phyloP scores from a whole-genome alignment of 2,329 filamentous ascomycete genomes.

The Zymoseptoria tritici region DNA sequence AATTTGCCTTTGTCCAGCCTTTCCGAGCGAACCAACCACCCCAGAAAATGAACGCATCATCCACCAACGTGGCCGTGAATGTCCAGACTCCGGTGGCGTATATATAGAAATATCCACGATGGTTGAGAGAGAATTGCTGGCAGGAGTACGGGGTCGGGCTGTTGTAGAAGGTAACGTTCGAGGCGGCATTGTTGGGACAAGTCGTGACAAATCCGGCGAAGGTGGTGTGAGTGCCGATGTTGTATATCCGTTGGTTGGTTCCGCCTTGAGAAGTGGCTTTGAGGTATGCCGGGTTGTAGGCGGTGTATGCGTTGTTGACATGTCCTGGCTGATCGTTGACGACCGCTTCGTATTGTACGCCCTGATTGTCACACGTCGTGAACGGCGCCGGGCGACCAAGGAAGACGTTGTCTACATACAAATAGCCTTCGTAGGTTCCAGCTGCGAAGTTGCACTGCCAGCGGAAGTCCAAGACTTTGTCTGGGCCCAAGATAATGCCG shows the following conservation, averaged over 20 bases:
- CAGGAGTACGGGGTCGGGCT: slow-evolving; percentile 2
- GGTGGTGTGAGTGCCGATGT: neutral
- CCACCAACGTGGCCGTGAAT: slow-evolving; percentile 1
- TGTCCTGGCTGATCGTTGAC: slow-evolving; percentile 6
- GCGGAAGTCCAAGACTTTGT: neutral
- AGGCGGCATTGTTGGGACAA: neutral
- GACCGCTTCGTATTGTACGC: slow-evolving; percentile 9
- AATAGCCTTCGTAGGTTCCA: too few species aligned
- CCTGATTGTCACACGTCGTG: slow-evolving; percentile 10
- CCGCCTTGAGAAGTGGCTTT: slow-evolving; percentile 4
- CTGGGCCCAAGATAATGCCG: neutral
- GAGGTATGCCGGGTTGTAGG: slow-evolving; percentile 8
- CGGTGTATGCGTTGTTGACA: slow-evolving; percentile 3
- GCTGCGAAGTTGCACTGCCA: neutral
- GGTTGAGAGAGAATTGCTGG: slow-evolving; percentile 6
- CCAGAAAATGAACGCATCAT: slow-evolving; percentile 8
- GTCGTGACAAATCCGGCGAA: slow-evolving; percentile 4
- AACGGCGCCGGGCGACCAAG: slow-evolving; percentile 2
- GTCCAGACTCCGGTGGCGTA: slow-evolving; percentile 4
- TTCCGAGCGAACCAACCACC: slow-evolving; percentile 2
- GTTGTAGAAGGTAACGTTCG: slow-evolving; percentile 2
- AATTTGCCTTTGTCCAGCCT: slow-evolving; percentile 8
- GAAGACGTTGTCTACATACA: neutral
- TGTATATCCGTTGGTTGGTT: slow-evolving; percentile 6
- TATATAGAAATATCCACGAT: slow-evolving; percentile 10